Evolutionary conservation across 2,329 filamentous ascomycete genomes (phyloP).

Genomic region (Intubia oerlemansii): DNA sequence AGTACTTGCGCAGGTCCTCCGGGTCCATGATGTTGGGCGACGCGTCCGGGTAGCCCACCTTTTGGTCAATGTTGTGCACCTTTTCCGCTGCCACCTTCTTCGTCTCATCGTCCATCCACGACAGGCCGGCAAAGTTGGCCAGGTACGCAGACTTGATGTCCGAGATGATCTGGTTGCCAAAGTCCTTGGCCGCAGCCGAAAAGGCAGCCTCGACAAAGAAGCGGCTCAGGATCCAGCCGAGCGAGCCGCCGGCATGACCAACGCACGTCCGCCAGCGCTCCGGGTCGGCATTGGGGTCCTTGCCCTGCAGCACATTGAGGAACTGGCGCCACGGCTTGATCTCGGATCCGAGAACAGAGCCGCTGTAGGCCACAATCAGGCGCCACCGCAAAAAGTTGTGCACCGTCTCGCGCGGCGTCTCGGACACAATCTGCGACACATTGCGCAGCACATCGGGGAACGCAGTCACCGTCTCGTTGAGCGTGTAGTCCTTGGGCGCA

Average conservation of each 20-base stretch:
- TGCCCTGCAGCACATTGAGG: constrained; percentile 33
- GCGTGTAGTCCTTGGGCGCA: constrained; percentile 25
- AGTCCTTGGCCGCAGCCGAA: constrained; percentile 40
- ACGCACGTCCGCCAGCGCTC: constrained; percentile 50
- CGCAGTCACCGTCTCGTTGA: constrained; percentile 32
- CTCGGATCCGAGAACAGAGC: constrained; percentile 34
- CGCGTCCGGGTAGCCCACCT: constrained; percentile 43
- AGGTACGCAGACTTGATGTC: constrained; percentile 48
- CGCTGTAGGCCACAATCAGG: constrained; percentile 28
- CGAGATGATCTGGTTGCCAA: constrained; percentile 47
- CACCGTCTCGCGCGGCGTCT: constrained; percentile 31
- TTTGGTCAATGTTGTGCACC: constrained; percentile 43
- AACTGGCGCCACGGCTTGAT: constrained; percentile 38
- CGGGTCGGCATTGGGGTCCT: constrained; percentile 35
- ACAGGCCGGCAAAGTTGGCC: constrained; percentile 30
- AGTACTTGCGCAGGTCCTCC: constrained; percentile 31
- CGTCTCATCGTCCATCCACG: constrained; percentile 44
- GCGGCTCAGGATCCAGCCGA: constrained; percentile 48
- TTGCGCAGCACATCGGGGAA: constrained; percentile 39
- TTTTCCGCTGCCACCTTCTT: constrained; percentile 39
- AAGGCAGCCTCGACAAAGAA: constrained; percentile 53
- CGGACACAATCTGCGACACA: constrained; percentile 30
- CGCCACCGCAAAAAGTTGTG: constrained; percentile 46
- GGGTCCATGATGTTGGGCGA: constrained; percentile 38
- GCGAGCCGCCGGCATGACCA: constrained; percentile 17